Conservation (phyloP, 2,329 filamentous ascomycete genomes). For the Aureobasidium sp. region DNA sequence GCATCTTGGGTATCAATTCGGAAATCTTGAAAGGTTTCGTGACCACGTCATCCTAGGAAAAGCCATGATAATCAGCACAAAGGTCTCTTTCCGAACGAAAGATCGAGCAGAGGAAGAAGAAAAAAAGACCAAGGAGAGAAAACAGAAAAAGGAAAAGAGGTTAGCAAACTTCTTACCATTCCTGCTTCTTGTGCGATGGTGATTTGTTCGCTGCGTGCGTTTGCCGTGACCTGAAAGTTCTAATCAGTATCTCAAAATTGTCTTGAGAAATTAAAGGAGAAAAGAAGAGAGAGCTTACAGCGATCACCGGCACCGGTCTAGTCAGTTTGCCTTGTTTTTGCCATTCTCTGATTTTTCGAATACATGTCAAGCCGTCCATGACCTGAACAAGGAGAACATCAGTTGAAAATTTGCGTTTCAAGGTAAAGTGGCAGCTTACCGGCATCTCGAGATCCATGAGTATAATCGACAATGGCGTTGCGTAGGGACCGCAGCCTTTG, state of each 20-base stretch:
- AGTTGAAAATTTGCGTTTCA: not conserved
- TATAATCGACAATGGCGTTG: conserved; percentile 34
- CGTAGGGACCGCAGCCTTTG: conserved; percentile 10
- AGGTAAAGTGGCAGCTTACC: not conserved
- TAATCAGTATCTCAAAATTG: not conserved
- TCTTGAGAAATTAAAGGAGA: not conserved
- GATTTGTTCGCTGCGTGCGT: conserved; percentile 68
- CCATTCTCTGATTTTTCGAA: conserved; percentile 59
- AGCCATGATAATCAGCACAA: too few relatives aligned
- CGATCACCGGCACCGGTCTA: conserved; percentile 66
- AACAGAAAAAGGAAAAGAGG: too few relatives aligned
- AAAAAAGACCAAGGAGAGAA: not conserved
- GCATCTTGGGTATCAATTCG: conserved; percentile 22
- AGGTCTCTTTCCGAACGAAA: too few relatives aligned
- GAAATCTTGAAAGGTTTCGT: conserved; percentile 21
- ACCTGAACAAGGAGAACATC: too few relatives aligned
- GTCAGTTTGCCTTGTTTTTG: conserved; percentile 56
- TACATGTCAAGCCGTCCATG: conserved; percentile 73
- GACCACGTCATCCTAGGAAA: conserved; percentile 15
- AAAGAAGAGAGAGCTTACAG: conserved; percentile 46
- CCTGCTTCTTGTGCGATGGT: conserved; percentile 63
- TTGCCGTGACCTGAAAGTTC: conserved; percentile 53
- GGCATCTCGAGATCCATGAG: conserved; percentile 82
- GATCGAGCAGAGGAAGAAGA: too few relatives aligned
- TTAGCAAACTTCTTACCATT: conserved; percentile 38